Base-by-base conservation (phyloP, 805 yeast genomes). In the Starmerella apis region DNA sequence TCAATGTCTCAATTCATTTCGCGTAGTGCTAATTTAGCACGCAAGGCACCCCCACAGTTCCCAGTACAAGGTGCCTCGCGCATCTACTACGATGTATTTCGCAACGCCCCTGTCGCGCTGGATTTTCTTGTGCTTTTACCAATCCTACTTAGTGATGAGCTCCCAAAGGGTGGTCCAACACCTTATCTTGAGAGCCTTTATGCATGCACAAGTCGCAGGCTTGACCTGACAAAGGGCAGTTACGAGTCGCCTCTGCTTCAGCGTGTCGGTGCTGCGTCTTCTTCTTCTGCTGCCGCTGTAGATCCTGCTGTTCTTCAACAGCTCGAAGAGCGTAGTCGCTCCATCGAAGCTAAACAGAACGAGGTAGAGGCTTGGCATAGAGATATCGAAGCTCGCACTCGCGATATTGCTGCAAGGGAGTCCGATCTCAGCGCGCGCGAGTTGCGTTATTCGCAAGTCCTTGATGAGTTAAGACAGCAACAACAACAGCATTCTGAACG, bases 171-270 rank as follows among this genome's bases (percentile, higher is more conserved):
- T 44, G 80, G 86, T 48, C 81, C 83, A 63, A 86, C 96, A 0
- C 96, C 96, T 2, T 88, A 88, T 63, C 71, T 88, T 63, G 96
- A 88, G 67, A 85, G 85, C 58, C 68, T 86, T 50, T 88, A 86
- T 63, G 86, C 95, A 7, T 56, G 61, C 47, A 48, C 62, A 53
- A 55, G 60, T 35, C 77, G 60, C 70, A 71, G 54, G 49, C 60
- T 54, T 60, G 63, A 55, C 20, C 47, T 53, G 14, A 51, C 45
- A 43, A 22, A 25, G 36, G 38, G 45, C 20, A 31, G 36, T 28
- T 49, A 46, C 43, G 11, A 38, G 18, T 51, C 55, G 25, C 28
- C 22, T 13, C 30, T 54, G 49, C 37, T 48, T 13, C 45, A 48
- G 43, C 49, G 54, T 13, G 37, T 20, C 18, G 49, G 47, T 2